Evolutionary conservation across 495 filamentous ascomycete species (phyloP), one percentile per base, ranked within the genome.

Genomic region (Tuber indicum): DNA sequence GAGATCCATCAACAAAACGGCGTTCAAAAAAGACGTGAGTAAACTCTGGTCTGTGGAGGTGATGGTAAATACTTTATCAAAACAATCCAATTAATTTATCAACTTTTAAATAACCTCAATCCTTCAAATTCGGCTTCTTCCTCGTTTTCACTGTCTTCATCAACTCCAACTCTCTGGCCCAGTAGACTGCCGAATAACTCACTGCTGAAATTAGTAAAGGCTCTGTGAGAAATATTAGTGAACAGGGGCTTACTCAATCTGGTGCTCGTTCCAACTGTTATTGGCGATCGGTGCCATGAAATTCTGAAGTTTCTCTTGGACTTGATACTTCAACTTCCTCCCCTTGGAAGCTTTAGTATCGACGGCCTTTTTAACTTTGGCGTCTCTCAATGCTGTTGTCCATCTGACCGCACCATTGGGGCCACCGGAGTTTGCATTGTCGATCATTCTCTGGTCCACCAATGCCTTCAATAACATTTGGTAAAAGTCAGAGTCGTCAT

Each of bases 271-370:
- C 81, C 81, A 82, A 5, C 41, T 52, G 43, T 82, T 82, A 47
- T 82, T 77, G 83, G 97, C 92, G 84, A 97, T 92, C 0, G 95
- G 92, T 44, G 94, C 94, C 94, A 98, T 97, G 83, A 98, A 98
- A 86, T 98, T 98, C 86, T 96, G 92, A 78, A 99, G 84, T 85
- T 97, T 98, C 86, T 98, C 94, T 81, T 98, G 95, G 26, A 98
- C 94, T 71, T 91, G 93, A 85, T 92, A 98, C 70, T 92, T 86
- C 89, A 99, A 88, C 85, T 97, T 99, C 73, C 96, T 87, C 8
- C 96, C 96, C 86, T 98, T 98, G 81, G 93, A 97, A 17, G 96
- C 96, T 80, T 93, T 95, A 23, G 94, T 93, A 85, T 99, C 96
- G 26, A 98, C 91, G 47, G 90, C 87, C 79, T 93, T 92, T 85